Conservation (phyloP, 106 monocot species). For the Phalaenopsis equestris region DNA sequence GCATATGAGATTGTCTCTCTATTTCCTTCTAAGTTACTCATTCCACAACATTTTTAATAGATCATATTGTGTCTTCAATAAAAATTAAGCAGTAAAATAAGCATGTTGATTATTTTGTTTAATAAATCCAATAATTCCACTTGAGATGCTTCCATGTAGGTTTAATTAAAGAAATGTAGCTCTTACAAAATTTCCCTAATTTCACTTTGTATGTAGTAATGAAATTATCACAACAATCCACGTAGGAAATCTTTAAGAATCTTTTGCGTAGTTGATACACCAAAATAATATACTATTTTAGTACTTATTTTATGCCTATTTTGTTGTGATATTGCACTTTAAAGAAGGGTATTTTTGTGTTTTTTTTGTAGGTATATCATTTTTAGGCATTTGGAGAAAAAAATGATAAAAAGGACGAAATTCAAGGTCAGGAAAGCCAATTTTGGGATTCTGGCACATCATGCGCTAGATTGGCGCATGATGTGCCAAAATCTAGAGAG, state of each 20-base stretch:
- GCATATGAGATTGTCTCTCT: neutral
- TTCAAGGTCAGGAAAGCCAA: no score
- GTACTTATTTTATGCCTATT: no score
- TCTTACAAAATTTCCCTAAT: neutral
- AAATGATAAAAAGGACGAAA: no score
- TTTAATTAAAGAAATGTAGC: neutral
- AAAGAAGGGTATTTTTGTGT: no score
- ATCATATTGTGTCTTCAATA: neutral
- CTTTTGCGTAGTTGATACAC: neutral
- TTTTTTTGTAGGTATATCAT: no score
- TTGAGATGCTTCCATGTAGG: neutral
- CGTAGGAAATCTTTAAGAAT: neutral
- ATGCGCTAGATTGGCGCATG: no score
- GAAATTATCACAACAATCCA: no score
- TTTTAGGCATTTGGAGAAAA: no score
- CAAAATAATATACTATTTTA: no score
- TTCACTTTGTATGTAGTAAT: neutral
- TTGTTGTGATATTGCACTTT: no score
- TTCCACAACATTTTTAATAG: neutral
- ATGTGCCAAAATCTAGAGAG: no score
- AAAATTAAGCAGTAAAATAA: neutral
- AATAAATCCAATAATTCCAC: neutral
- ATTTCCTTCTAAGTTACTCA: neutral
- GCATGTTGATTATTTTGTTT: neutral
- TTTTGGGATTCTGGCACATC: no score